Conservation (phyloP, 805 yeast genomes). For the Hanseniaspora lachancei region DNA sequence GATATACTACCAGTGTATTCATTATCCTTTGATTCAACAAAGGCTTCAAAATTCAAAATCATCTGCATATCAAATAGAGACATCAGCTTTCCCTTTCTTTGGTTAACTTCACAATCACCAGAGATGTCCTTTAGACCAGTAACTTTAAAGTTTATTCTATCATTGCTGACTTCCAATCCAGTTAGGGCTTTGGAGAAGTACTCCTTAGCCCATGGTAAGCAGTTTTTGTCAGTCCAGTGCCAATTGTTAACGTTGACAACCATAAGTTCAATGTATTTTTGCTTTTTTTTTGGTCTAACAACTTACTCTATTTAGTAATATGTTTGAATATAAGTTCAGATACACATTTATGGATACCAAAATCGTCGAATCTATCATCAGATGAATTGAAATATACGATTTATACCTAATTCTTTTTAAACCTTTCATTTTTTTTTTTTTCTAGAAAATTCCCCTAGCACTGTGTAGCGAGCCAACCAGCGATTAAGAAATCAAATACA, state of each 20-base stretch:
- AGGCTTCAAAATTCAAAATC: slow-evolving; percentile 46
- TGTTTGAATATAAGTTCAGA: no score
- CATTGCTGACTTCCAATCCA: slow-evolving; percentile 31
- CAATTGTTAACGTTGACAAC: slow-evolving; percentile 96
- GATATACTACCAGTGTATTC: slow-evolving; percentile 57
- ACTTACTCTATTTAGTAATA: not conserved
- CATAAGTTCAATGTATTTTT: slow-evolving; percentile 34
- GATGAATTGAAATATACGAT: no score
- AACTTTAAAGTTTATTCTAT: slow-evolving; percentile 24
- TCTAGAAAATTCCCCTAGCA: not conserved
- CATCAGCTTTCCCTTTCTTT: slow-evolving; percentile 92
- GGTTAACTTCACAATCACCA: slow-evolving; percentile 95
- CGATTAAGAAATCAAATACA: not conserved
- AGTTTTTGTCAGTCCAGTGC: slow-evolving; percentile 99
- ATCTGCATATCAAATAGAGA: slow-evolving; percentile 73
- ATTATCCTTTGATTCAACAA: slow-evolving; percentile 24
- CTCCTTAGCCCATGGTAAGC: slow-evolving; percentile 76
- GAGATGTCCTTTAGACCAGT: slow-evolving; percentile 39
- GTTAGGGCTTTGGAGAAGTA: slow-evolving; percentile 55
- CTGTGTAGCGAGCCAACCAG: not conserved
- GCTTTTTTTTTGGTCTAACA: not conserved
- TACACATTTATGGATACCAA: no score
- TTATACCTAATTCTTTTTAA: not conserved
- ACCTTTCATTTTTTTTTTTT: not conserved
- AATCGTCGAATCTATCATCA: no score